Evolutionary conservation across 441 rosid species (phyloP).

Genomic region (Adansonia grandidieri): DNA sequence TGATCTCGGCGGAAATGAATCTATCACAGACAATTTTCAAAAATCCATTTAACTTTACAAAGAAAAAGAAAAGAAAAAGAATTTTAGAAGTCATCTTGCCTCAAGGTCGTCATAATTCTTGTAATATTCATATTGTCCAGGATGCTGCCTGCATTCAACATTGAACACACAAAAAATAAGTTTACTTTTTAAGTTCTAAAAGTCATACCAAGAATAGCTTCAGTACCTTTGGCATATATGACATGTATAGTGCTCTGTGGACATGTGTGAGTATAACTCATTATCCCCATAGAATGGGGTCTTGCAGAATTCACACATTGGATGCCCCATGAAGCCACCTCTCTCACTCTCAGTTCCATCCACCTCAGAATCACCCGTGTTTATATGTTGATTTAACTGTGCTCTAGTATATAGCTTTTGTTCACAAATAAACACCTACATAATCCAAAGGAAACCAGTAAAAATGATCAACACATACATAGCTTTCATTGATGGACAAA

Average conservation of each 20-base stretch:
- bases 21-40: slow-evolving; percentile 43
- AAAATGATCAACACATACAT: slow-evolving; percentile 15
- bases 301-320: slow-evolving; percentile 86
- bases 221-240: slow-evolving; percentile 88
- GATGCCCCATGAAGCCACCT: slow-evolving; percentile 95
- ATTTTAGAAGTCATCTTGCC: slow-evolving; percentile 44
- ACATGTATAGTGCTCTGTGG: slow-evolving; percentile 90
- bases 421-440: slow-evolving; percentile 86
- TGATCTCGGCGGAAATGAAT: slow-evolving; percentile 90
- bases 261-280: slow-evolving; percentile 88
- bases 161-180: slow-evolving; percentile 3
- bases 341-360: slow-evolving; percentile 97
- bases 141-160: slow-evolving; percentile 71
- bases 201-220: not conserved
- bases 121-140: slow-evolving; percentile 89
- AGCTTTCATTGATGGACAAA: not conserved
- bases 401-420: slow-evolving; percentile 82
- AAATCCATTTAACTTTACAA: not conserved
- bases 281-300: slow-evolving; percentile 92
- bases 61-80: slow-evolving; percentile 9
- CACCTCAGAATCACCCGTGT: slow-evolving; percentile 87
- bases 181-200: not conserved
- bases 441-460: slow-evolving; percentile 22
- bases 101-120: slow-evolving; percentile 92
- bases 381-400: slow-evolving; percentile 83